Base-by-base conservation (phyloP, 2,329 filamentous ascomycete species). In the Penicillium sp. region DNA sequence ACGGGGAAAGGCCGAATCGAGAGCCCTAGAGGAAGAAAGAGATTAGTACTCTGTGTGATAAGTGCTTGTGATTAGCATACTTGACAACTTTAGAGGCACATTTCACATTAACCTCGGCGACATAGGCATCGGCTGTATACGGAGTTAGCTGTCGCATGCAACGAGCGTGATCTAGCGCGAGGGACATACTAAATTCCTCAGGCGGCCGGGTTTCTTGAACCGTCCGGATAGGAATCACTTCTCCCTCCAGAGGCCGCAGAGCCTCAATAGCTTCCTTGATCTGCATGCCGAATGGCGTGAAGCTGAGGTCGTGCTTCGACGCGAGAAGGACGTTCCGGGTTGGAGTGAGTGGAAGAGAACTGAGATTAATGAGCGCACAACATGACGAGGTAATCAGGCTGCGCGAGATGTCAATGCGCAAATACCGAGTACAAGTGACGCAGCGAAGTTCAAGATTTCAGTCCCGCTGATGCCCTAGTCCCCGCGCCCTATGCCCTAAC, bases 101-200 rank as follows among this genome's bases (percentile, higher is more conserved):
- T 60, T 72, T 75, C 40, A 72, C 63, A 38, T 72, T 69, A 48
- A 76, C 70, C 59, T 75, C 72, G 18, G 69, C 68, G 42, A 72
- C 69, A 46, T 72, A 73, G 12, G 73, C 73, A 44, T 73, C 66
- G 27, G 57, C 73, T 76, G 50, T 24, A 46, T 23, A 45, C 32
- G 59, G 52, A 51, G 47, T 57, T 33, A 58, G 47, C 32, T 37
- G 25, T 42, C 20, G 23, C 35, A 25, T 25, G 7, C 12, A 40
- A 8, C 32, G 25, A 37, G 15, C 15, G 33, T 24, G n/a, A 8
- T 10, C 3, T 2, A 25, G 20, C 12, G 3, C 27, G 18, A 6
- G n/a, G 12, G 6, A 50, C 67, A 42, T 58, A 75, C 74, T 70
- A 47, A 70, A 73, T 24, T 70, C 69, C 52, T 74, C 69, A 4